Evolutionary conservation across 768 basidiomycete species (phyloP), one percentile per base, ranked within the genome.

Genomic region (Phaeotremella fagi): DNA sequence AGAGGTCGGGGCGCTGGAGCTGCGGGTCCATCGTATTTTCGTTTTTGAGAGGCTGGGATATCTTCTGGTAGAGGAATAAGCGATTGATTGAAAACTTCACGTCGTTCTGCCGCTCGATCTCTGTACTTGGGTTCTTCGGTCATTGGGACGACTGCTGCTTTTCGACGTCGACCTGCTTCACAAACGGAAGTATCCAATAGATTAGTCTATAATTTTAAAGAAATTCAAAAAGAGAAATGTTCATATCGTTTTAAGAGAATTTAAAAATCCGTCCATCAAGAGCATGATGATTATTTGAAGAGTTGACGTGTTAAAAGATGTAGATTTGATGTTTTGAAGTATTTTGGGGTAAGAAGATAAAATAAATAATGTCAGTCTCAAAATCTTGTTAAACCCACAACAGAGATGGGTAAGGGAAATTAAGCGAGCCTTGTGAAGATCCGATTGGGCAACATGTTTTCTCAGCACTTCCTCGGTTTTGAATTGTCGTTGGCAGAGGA

Each of bases 401-500:
- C 43, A 20, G n/a, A 46, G 11, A 28, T 29, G 33, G 6, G 49
- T 22, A 33, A 48, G 18, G 37, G 72, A 57, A 73, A 66, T 63
- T 36, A 47, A 50, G 77, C 78, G 74, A 77, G 80, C 94, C 87
- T 97, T 98, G 77, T 99, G 95, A 59, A 99, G 77, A 71, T 87
- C 88, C 23, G 95, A 99, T 77, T 88, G 89, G 64, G 84, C 86
- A 71, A 88, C 90, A 72, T 99, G 95, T 16, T 90, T 83, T 66
- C 81, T 85, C 36, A 99, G 80, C 60, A 88, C 84, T 23, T 94
- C 90, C 52, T 85, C 63, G 3, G 81, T 78, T 76, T 94, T 97
- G 82, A 99, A 91, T 70, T 92, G 88, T 26, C 95, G 81, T 35
- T 90, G 83, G 70, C 95, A 99, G 14, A 99, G 82, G 46, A 97